Evolutionary conservation across 2,329 filamentous ascomycete species (phyloP), one percentile per base, ranked within the genome.

Genomic region (Phialophora chinensis): DNA sequence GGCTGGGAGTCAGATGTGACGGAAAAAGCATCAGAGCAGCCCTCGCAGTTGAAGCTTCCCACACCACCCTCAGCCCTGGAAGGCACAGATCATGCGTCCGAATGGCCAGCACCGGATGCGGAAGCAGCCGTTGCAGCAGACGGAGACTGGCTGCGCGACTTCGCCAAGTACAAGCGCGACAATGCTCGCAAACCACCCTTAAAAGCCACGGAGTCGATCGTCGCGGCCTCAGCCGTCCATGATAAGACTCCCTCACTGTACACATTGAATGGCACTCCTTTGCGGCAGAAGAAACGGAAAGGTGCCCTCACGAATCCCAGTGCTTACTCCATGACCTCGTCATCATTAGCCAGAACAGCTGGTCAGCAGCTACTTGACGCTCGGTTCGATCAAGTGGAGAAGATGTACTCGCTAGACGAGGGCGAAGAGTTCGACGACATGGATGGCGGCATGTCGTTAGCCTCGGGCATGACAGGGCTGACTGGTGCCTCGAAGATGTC

Each of bases 1-100:
- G 95, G 94, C 5, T 99, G 93, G 93, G 93, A 97, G 79, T 96
- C 93, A 7, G 95, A 99, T 77, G 90, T 88, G 72, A 99, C 95
- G 0, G 92, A 90, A 76, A 96, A 90, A 82, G 78, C 86, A 23
- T 75, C 77, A 77, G n/a, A 79, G 68, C 64, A 72, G 75, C 72
- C 29, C 71, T 73, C 23, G 66, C 74, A 57, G 38, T 20, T 66
- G 35, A 66, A 64, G 35, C 44, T 68, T 17, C 60, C 62, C 2
- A 57, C 57, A n/a, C 49, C 52, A n/a, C 35, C 42, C 20, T 66
- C 62, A 23, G 33, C 20, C 2, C 33, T 47, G 12, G 52, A 60
- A 10, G 42, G 49, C 12, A 59, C 14, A 29, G 47, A 50, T 17
- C 20, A 12, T 20, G 31, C 23, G 17, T 53, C 58, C n/a, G 62